A percentile compares a stretch with the other conserved stretches of the same genome.
These are phyloP conservation scores for Apophysomyces variabilis DNA, from an alignment of 371 early-diverging fungal genomes.

Conservation along the genomic window DNA sequence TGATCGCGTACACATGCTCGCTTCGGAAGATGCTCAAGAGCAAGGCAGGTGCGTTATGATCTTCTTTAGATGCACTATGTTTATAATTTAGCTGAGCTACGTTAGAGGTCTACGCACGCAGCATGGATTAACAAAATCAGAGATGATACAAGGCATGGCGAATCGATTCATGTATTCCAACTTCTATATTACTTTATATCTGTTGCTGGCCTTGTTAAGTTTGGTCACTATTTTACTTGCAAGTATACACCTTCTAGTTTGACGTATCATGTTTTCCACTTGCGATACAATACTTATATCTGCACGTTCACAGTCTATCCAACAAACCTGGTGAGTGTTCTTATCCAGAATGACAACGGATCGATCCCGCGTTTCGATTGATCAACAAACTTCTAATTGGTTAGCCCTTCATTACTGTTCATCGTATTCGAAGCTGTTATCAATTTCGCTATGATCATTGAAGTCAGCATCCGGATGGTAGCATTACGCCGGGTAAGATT, in stretches of 20 bases:
- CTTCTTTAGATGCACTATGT: background rate
- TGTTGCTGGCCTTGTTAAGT: constrained; percentile 67
- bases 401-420: constrained; percentile 53
- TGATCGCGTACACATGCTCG: constrained; percentile 29
- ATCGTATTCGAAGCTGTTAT: constrained; percentile 72
- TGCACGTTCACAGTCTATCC: constrained; percentile 33
- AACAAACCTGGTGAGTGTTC: constrained; percentile 45
- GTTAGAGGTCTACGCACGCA: constrained; percentile 35
- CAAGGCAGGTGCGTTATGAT: constrained; percentile 13
- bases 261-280: background rate
- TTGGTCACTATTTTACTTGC: constrained; percentile 69
- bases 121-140: constrained; percentile 63
- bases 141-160: constrained; percentile 73
- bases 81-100: background rate
- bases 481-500: constrained; percentile 70
- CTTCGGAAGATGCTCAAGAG: constrained; percentile 18
- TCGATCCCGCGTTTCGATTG: background rate
- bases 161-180: constrained; percentile 80
- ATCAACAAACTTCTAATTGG: background rate
- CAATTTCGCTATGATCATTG: constrained; percentile 76
- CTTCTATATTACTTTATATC: constrained; percentile 72
- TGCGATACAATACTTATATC: background rate
- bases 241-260: constrained; percentile 17
- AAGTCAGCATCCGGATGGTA: constrained; percentile 68
- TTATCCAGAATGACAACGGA: background rate